Percentiles rank a stretch among this genome's conserved stretches.
phyloP scores from a whole-genome alignment of 805 yeast species.

The Sugiyamaella lignohabitans region DNA sequence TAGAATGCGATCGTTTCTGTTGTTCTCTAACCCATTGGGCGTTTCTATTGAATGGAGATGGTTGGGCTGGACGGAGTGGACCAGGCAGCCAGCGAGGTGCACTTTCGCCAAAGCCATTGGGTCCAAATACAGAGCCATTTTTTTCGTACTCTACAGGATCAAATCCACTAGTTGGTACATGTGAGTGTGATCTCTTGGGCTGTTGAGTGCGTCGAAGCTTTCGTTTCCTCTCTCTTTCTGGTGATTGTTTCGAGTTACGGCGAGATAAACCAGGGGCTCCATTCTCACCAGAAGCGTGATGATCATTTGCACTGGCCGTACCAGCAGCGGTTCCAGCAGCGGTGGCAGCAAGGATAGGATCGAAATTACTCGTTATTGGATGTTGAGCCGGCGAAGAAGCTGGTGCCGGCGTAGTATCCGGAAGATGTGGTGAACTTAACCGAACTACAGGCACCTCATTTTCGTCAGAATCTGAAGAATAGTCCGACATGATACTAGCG shows the following conservation, averaged over 20 bases:
- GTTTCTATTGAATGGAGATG: conserved; percentile 4
- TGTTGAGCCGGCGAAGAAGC: neutral
- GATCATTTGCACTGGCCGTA: neutral
- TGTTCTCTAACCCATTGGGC: conserved; percentile 6
- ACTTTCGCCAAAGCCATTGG: neutral
- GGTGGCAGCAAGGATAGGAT: neutral
- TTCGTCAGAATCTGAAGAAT: conserved; percentile 4
- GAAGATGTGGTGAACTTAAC: neutral
- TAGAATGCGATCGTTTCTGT: neutral
- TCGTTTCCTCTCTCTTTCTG: neutral
- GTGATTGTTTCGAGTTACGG: too few species aligned
- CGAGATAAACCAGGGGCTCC: too few species aligned
- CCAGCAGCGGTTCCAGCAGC: neutral
- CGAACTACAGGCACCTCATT: conserved; percentile 12
- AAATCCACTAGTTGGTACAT: neutral
- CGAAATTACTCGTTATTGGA: neutral
- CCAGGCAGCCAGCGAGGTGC: neutral
- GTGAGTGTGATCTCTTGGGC: neutral
- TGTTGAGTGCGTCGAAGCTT: too few species aligned
- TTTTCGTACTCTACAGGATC: neutral
- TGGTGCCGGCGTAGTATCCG: neutral
- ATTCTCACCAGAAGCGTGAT: neutral
- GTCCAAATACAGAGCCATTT: conserved; percentile 1
- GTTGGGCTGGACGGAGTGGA: neutral
- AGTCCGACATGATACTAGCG: neutral